These are phyloP conservation scores for Cicer yamashitae DNA, from an alignment of 306 rosid genomes.

Conservation along the genomic window DNA sequence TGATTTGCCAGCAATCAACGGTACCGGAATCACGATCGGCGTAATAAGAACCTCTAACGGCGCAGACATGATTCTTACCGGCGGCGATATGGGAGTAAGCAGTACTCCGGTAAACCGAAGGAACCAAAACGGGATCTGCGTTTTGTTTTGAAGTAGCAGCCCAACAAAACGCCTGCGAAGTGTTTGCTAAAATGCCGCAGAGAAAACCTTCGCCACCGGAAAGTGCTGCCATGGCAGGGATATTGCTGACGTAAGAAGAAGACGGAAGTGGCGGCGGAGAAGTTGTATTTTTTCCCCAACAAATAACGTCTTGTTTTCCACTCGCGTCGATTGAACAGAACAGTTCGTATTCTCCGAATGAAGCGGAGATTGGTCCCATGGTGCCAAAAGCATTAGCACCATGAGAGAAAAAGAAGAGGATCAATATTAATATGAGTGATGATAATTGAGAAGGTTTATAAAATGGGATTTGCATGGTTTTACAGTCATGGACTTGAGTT, in stretches of 20 bases:
- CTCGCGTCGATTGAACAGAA: slow-evolving; percentile 93
- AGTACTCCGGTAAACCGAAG: slow-evolving; percentile 53
- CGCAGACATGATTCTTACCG: slow-evolving; percentile 81
- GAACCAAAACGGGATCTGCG: slow-evolving; percentile 80
- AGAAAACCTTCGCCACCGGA: slow-evolving; percentile 86
- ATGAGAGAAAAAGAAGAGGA: slow-evolving; percentile 33
- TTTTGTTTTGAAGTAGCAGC: slow-evolving; percentile 42
- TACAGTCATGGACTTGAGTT: slow-evolving; percentile 23
- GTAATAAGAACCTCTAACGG: slow-evolving; percentile 77
- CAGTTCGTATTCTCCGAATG: slow-evolving; percentile 65
- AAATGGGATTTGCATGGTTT: slow-evolving; percentile 64
- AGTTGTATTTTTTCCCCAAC: slow-evolving; percentile 79
- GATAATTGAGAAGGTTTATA: slow-evolving; percentile 29
- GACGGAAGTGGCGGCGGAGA: slow-evolving; percentile 33
- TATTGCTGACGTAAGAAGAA: slow-evolving; percentile 39
- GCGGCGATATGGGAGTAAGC: slow-evolving; percentile 79
- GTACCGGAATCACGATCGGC: slow-evolving; percentile 65
- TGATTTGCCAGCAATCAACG: slow-evolving; percentile 84
- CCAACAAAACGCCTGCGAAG: slow-evolving; percentile 85
- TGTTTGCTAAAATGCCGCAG: slow-evolving; percentile 80
- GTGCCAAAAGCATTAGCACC: slow-evolving; percentile 67
- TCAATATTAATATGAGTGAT: slow-evolving; percentile 35
- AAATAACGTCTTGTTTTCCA: slow-evolving; percentile 78
- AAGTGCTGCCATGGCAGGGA: slow-evolving; percentile 84
- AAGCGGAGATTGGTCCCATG: slow-evolving; percentile 89